phyloP scores from a whole-genome alignment of 23 red algal genomes.

The Agarophyton chilense region DNA sequence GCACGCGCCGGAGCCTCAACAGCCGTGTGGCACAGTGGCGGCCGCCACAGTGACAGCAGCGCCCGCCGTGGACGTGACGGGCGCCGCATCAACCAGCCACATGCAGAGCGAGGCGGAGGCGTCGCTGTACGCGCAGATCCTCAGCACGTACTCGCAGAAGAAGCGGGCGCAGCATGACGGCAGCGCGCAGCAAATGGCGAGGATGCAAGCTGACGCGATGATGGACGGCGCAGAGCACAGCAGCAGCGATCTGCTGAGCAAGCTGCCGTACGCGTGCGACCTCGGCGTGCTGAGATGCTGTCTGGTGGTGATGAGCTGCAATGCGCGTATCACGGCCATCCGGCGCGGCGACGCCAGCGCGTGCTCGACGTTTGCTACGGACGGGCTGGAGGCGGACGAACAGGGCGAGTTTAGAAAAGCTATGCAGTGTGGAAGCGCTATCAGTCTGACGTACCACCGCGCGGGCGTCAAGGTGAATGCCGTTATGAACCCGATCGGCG shows the following conservation, averaged over 20 bases:
- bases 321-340: constrained; percentile 25
- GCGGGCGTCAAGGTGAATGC: constrained; percentile 30
- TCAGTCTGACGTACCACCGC: constrained; percentile 25
- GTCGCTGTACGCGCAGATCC: constrained; percentile 58
- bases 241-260: no score
- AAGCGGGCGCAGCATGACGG: not conserved
- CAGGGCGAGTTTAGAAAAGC: constrained; percentile 19
- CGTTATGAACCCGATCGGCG: constrained; percentile 40
- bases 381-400: constrained; percentile 20
- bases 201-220: no score
- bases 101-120: constrained; percentile 40
- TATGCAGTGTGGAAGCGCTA: not conserved
- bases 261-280: constrained; percentile 50
- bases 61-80: not conserved
- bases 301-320: constrained; percentile 30
- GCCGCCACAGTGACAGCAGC: not conserved
- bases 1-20: not conserved
- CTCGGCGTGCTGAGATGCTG: constrained; percentile 47
- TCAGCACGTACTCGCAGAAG: constrained; percentile 11
- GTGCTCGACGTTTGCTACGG: constrained; percentile 30
- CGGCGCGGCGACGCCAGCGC: constrained; percentile 3
- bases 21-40: not conserved
- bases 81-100: not conserved
- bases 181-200: no score
- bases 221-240: not conserved